Evolutionary conservation across 441 rosid species (phyloP), one percentile per base, ranked within the genome.

Genomic region (Euphorbia neoarborescens): DNA sequence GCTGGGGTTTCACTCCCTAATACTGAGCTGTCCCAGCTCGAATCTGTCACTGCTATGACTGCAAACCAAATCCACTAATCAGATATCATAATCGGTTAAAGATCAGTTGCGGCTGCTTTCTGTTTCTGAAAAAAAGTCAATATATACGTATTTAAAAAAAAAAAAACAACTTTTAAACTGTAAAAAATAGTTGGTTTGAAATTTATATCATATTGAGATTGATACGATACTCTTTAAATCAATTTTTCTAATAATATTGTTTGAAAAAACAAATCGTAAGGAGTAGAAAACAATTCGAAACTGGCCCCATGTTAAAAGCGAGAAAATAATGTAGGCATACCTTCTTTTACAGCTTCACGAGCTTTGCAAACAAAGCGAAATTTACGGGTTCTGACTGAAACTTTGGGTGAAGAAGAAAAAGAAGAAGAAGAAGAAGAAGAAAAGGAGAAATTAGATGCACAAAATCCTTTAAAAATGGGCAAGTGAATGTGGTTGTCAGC

Each of bases 41-140:
- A 71, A 28, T 88, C 92, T 24, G 92, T 83, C 73, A 80, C 88
- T 35, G 50, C 84, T 68, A 77, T 71, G 48, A 86, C 92, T 88
- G 86, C 81, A 72, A 22, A 2, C 30, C 28, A 22, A 22, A 22
- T 24, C 15, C 27, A 7, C 0, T 19, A 14, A 28, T 59, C 40
- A 59, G 6, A 15, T 11, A 58, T 7, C 32, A 12, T 10, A 38
- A 38, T 38, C 12, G 12, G 44, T 6, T n/a, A n/a, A n/a, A n/a
- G n/a, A n/a, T n/a, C n/a, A n/a, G n/a, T n/a, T n/a, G n/a, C n/a
- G n/a, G n/a, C n/a, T n/a, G n/a, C n/a, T n/a, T n/a, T n/a, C n/a
- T n/a, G n/a, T n/a, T n/a, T n/a, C n/a, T n/a, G n/a, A n/a, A n/a
- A n/a, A n/a, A n/a, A n/a, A n/a, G n/a, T n/a, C n/a, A n/a, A n/a